Conservation (phyloP, 148 eudicot genomes). For the Arbutus unedo region DNA sequence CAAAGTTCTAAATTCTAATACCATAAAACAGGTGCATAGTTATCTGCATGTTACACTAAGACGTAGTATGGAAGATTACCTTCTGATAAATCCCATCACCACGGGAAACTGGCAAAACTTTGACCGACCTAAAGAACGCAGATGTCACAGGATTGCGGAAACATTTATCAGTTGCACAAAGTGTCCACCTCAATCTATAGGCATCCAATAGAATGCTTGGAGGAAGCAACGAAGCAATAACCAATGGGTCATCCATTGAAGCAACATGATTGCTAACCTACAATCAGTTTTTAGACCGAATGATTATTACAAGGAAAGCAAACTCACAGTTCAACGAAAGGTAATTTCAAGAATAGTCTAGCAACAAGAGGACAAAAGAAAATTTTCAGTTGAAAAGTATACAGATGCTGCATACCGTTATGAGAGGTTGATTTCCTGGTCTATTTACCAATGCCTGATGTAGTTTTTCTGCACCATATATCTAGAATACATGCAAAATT, state of each 20-base stretch:
- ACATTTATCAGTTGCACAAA: constrained; percentile 89
- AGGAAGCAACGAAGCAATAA: constrained; percentile 78
- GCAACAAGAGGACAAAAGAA: not conserved
- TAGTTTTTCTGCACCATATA: constrained; percentile 85
- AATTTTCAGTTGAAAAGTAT: not conserved
- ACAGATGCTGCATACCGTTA: constrained; percentile 48
- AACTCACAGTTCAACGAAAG: not conserved
- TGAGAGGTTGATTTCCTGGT: constrained; percentile 61
- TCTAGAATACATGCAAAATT: constrained; percentile 37
- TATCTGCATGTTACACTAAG: not conserved
- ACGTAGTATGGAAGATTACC: constrained; percentile 35
- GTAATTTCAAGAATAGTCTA: not conserved
- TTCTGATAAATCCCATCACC: constrained; percentile 94
- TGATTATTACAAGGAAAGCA: not conserved
- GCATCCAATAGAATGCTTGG: constrained; percentile 70
- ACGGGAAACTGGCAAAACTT: constrained; percentile 88
- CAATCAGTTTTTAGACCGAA: constrained; percentile 9
- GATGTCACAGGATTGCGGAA: constrained; percentile 81
- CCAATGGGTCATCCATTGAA: constrained; percentile 86
- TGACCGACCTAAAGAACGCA: constrained; percentile 77
- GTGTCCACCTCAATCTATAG: constrained; percentile 83
- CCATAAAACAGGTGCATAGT: not conserved
- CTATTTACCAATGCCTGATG: constrained; percentile 55
- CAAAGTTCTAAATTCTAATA: not conserved
- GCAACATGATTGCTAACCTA: constrained; percentile 99